Conservation (phyloP, 2,329 filamentous ascomycete genomes). For the Fusarium oligoseptatum region DNA sequence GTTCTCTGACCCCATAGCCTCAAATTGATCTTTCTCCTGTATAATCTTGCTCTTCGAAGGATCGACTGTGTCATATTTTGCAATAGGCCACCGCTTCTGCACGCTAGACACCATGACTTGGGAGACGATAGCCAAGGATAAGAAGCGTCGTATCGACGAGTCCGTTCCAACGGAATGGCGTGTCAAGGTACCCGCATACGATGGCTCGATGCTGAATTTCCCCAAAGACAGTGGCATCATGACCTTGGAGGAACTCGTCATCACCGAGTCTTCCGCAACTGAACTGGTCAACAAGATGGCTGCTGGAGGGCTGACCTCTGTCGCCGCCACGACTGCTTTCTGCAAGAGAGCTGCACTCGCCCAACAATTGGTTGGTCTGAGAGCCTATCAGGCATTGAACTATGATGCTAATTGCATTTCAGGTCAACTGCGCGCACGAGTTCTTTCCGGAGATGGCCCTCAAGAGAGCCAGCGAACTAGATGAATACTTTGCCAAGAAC, state of each 20-base stretch:
- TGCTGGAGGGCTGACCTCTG: slow-evolving; percentile 50
- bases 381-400: not conserved
- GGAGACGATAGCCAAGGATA: slow-evolving; percentile 17
- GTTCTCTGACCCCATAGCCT: not conserved
- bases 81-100: too few relatives aligned
- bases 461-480: slow-evolving; percentile 60
- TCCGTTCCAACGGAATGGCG: slow-evolving; percentile 26
- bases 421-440: slow-evolving; percentile 62
- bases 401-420: not conserved
- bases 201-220: slow-evolving; percentile 13
- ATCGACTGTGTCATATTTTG: not conserved
- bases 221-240: slow-evolving; percentile 59
- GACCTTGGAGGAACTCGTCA: slow-evolving; percentile 61
- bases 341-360: slow-evolving; percentile 64
- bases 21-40: not conserved
- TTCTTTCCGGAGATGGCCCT: slow-evolving; percentile 63
- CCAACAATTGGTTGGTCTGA: slow-evolving; percentile 62
- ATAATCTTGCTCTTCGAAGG: not conserved
- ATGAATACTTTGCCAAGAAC: slow-evolving; percentile 58
- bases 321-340: slow-evolving; percentile 65
- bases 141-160: slow-evolving; percentile 23
- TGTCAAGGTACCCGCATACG: not conserved
- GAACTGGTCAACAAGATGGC: slow-evolving; percentile 53
- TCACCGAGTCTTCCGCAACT: slow-evolving; percentile 65
- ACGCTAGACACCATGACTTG: slow-evolving; percentile 1